phyloP scores from a whole-genome alignment of 2,329 filamentous ascomycete genomes.

The Calycina marina region DNA sequence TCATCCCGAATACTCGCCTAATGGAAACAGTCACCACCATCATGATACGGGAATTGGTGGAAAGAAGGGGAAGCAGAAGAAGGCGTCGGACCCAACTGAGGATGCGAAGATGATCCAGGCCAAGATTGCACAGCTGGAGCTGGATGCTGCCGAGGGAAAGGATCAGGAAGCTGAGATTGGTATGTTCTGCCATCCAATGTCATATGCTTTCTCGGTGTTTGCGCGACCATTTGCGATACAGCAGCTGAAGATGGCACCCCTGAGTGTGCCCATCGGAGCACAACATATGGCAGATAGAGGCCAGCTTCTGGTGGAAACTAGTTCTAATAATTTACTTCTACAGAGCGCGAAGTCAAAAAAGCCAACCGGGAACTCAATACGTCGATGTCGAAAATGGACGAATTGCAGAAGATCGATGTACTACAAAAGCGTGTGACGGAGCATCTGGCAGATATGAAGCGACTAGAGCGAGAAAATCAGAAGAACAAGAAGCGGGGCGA shows the following conservation, averaged over 20 bases:
- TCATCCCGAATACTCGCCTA: conserved; percentile 19
- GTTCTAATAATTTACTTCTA: too few relatives aligned
- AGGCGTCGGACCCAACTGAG: conserved; percentile 70
- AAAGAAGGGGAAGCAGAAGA: conserved; percentile 78
- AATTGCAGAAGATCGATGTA: conserved; percentile 80
- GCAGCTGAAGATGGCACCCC: too few relatives aligned
- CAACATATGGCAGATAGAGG: too few relatives aligned
- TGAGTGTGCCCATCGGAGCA: too few relatives aligned
- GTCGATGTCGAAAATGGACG: conserved; percentile 81
- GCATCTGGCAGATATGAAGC: conserved; percentile 86
- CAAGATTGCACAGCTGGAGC: conserved; percentile 89
- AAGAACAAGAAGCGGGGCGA: conserved; percentile 95
- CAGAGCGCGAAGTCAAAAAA: conserved; percentile 87
- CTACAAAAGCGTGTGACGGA: conserved; percentile 86
- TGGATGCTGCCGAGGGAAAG: conserved; percentile 84
- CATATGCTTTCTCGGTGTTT: too few relatives aligned
- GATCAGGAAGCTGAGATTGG: conserved; percentile 94
- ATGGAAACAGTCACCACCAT: conserved; percentile 26
- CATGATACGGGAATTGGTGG: conserved; percentile 30
- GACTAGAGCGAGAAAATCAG: conserved; percentile 80
- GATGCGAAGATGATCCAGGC: conserved; percentile 83
- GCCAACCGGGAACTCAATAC: conserved; percentile 82
- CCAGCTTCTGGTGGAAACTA: too few relatives aligned
- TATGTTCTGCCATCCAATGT: conserved; percentile 41
- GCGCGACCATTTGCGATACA: too few relatives aligned